Base-by-base conservation (phyloP, 2,329 filamentous ascomycete genomes). In the Colletotrichum somersetense region DNA sequence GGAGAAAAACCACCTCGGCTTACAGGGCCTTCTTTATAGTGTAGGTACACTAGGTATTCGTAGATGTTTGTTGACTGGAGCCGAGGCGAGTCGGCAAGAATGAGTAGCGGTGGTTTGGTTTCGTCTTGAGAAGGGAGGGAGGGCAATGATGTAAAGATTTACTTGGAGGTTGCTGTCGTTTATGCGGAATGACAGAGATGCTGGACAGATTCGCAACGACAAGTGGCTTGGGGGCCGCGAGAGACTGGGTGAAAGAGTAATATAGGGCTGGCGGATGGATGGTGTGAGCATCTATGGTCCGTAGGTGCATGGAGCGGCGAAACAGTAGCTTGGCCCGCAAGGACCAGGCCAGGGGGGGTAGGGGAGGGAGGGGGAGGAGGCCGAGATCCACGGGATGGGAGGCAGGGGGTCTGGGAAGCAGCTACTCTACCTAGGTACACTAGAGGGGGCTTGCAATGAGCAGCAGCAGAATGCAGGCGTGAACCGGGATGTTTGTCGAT, bases 251-350 rank as follows among this genome's bases (percentile, higher is more conserved):
- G 59, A 55, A 69, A 56, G 65, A 69, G 53, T 69, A 69, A 69
- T 72, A 69, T 72, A 72, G 69, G 69, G 69, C 69, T 72, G 69
- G 69, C 59, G 38, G 59, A 64, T 59, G 66, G 69, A 53, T 40
- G 65, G 66, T 64, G 40, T 68, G 40, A 44, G 26, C 33, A 42
- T 26, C 30, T 30, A 30, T 30, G 30, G 30, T 30, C 52, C 50
- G 55, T 35, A 26, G 16, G 56, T 71, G 50, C 55, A 64, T 59
- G 59, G 66, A 55, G 59, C 53, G 64, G 53, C 69, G 67, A 52
- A 66, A 35, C 66, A 69, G 53, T 64, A 63, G 65, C 58, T 58
- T 33, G 65, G 58, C 48, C 69, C 59, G 64, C 66, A 72, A 55
- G 65, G 66, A 61, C 59, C 69, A 69, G 66, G 69, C 30, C 30